A percentile compares a stretch with the other conserved stretches of the same genome.
phyloP scores from a whole-genome alignment of 1,139 yeast species.

The Debaryomyces psychrophilus region DNA sequence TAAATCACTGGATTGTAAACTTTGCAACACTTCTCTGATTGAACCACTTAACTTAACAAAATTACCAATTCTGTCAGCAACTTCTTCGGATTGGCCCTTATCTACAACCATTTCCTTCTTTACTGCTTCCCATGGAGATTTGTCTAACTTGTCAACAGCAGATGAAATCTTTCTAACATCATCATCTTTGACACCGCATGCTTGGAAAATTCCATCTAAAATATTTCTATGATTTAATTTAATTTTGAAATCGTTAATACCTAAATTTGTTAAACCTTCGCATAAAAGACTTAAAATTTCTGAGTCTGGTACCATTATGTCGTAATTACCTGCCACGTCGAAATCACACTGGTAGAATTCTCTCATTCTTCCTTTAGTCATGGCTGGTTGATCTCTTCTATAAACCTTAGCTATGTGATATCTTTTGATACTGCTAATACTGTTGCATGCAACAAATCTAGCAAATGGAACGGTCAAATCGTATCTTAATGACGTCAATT shows the following conservation, averaged over 20 bases:
- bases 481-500: constrained; percentile 88
- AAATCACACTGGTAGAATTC: constrained; percentile 98
- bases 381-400: constrained; percentile 98
- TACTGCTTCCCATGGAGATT: constrained; percentile 92
- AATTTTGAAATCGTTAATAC: constrained; percentile 85
- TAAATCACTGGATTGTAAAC: constrained; percentile 57
- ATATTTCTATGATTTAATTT: constrained; percentile 94
- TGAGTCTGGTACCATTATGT: constrained; percentile 94
- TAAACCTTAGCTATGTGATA: constrained; percentile 97
- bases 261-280: constrained; percentile 82
- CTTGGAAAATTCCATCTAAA: constrained; percentile 91
- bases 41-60: constrained; percentile 85
- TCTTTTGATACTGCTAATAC: constrained; percentile 84
- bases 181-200: constrained; percentile 91
- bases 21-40: constrained; percentile 64
- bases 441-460: constrained; percentile 93
- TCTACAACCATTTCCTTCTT: constrained; percentile 90
- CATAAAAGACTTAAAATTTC: constrained; percentile 80
- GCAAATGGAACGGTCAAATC: constrained; percentile 98
- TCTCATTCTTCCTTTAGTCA: constrained; percentile 99
- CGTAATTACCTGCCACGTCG: constrained; percentile 91
- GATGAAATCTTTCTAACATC: constrained; percentile 92
- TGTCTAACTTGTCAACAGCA: constrained; percentile 95
- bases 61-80: constrained; percentile 90
- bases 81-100: constrained; percentile 85